Base-by-base conservation (phyloP, 371 early-diverging fungal genomes). In the Rhizopus arrhizus region DNA sequence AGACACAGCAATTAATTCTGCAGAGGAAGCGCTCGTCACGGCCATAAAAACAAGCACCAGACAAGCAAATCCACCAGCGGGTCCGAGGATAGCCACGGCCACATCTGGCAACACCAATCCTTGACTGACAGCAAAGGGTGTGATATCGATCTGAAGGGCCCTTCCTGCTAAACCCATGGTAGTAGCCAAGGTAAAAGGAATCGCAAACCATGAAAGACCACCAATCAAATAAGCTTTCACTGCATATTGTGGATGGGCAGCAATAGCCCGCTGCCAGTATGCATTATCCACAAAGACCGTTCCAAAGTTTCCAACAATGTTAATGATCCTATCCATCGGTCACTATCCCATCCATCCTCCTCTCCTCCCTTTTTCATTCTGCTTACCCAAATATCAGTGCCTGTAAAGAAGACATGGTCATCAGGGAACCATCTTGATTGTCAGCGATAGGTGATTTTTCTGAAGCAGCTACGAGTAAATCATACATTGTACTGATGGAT, bases 271-370 rank as follows among this genome's bases (percentile, higher is more conserved):
- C 65, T 89, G 89, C 77, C 84, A 89, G 64, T 89, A 89, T 6
- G 84, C 87, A 52, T 89, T 84, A 59, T 89, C 89, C 12, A 88
- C 80, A 64, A 89, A 89, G 9, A 89, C 89, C 2, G 89, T 89
- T 41, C 88, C 88, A 70, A 88, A 88, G 69, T 89, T 89, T 49
- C 88, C 89, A 41, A 87, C 86, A 55, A 89, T 72, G 57, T 89
- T 89, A 69, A 89, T 87, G 41, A 89, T 80, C 38, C 66, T 64
- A 56, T 34, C 11, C 40, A 16, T 36, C 7, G 2, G 29, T 53
- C 16, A 46, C 5, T 13, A 8, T 16, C 48, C 12, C 32, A n/a
- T 53, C 33, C 13, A 15, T 28, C 41, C 12, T 33, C 15, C 15
- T 15, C 47, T n/a, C n/a, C n/a, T n/a, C n/a, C n/a, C n/a, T 2